Base-by-base conservation (phyloP, 2,329 filamentous ascomycete genomes). In the Elsinoe arachidis region DNA sequence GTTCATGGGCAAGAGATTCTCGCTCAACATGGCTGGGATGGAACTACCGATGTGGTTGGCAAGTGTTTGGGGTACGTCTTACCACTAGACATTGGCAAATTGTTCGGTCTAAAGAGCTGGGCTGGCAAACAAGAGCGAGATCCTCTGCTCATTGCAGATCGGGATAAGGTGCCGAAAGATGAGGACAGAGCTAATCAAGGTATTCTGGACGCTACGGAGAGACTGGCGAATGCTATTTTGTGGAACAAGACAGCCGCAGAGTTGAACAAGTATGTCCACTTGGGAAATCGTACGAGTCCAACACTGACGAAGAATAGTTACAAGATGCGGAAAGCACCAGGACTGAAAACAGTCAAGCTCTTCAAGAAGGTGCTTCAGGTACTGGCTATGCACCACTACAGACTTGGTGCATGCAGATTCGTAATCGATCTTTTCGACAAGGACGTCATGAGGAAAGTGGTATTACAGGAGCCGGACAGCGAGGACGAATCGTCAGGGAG, bases 371-470 rank as follows among this genome's bases (percentile, higher is more conserved):
- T 93, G 47, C 85, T 99, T 76, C 81, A 83, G 7, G 78, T 97
- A 51, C 79, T 99, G 59, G 90, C 96, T 70, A 85, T 83, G 63
- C 92, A 96, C 65, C 90, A 95, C 68, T 97, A 93, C 72, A 83
- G 90, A 19, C 79, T 99, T 1, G 86, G 86, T 1, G 87, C 95
- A 26, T 86, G 92, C 61, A 85, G 92, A 46, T 91, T 96, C 73
- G 87, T 96, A 35, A 85, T 97, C 59, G 93, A 97, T 68, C 74
- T 99, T 19, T 99, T 99, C 66, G 92, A 97, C 67, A 93, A 92
- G 72, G 85, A 82, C 59, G 88, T 97, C 43, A 79, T 97, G 72
- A 80, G 90, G 61, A 82, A 83, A 62, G 88, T 96, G 60, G 87
- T 99, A 11, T 84, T 95, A 58, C 85, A 87, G 54, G 86, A 88